Base-by-base conservation (phyloP, 495 filamentous ascomycete genomes). In the Penicillium canescens region DNA sequence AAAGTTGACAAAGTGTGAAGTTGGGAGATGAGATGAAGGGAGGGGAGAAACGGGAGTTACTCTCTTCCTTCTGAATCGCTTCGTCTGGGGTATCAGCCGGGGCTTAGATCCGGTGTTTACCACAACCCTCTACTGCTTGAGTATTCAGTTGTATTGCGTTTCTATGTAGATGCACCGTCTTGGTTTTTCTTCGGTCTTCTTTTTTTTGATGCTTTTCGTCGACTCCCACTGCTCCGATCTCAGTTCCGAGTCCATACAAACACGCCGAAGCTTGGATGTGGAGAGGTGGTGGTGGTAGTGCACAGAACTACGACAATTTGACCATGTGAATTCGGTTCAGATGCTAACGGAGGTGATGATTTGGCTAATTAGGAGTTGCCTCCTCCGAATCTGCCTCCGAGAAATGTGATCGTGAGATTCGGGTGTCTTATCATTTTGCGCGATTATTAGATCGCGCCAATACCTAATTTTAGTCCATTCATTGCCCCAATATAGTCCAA, bases 41-140 rank as follows among this genome's bases (percentile, higher is more conserved):
- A 51, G 36, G 56, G 45, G 52, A 51, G 38, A 24, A 38, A 36
- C 28, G 21, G 36, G 45, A 46, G 21, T 42, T 42, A 12, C 20
- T 9, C 16, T 42, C 1, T 12, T 18, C 8, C 6, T 42, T 20
- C 20, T 23, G 18, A 42, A 18, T 42, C 40, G 21, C 40, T 23
- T 23, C 40, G 36, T 38, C 36, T 31, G 28, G 28, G 28, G 28
- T 31, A 31, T 31, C 28, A 31, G 28, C 28, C 28, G 28, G 46
- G 46, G 46, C 34, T 48, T 48, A 48, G 46, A 38, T 48, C 46
- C 46, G 46, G 28, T 31, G 28, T 31, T 31, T 31, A 31, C 28
- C 28, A 31, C 28, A 12, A 47, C 18, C 14, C 18, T 20, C 13
- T 48, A 1, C 23, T 14, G 36, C 24, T 6, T 11, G 8, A 26